A percentile compares a stretch with the other conserved stretches of the same genome.
Conservation (phyloP, 345 rosid species). For the Erysimum cheiranthoides region DNA sequence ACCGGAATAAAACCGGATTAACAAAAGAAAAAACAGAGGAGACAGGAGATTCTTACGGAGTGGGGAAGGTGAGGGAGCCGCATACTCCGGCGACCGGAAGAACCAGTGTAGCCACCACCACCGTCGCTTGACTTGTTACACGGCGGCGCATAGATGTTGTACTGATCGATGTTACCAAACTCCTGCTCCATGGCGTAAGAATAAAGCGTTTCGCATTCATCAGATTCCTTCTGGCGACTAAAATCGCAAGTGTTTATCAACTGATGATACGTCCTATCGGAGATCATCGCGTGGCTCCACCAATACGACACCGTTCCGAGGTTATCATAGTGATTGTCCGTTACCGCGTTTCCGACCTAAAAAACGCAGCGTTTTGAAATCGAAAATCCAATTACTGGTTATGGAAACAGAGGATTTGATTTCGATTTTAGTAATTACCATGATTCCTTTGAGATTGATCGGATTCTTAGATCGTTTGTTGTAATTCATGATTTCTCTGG, state of each 20-base stretch:
- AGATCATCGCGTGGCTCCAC: constrained; percentile 99
- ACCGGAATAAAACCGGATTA: constrained; percentile 7
- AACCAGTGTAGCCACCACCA: constrained; percentile 42
- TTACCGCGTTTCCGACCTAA: constrained; percentile 98
- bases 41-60: constrained; percentile 34
- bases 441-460: constrained; percentile 85
- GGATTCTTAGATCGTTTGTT: constrained; percentile 62
- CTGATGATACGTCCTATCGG: constrained; percentile 80
- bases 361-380: constrained; percentile 5
- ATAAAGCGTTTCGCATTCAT: constrained; percentile 87
- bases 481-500: constrained; percentile 69
- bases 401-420: constrained; percentile 21
- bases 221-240: constrained; percentile 73
- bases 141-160: constrained; percentile 88
- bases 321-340: constrained; percentile 90
- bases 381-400: not conserved
- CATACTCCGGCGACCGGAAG: constrained; percentile 51
- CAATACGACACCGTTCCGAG: constrained; percentile 95
- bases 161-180: constrained; percentile 96
- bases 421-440: constrained; percentile 54
- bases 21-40: not conserved
- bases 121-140: constrained; percentile 84
- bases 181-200: constrained; percentile 94
- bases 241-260: constrained; percentile 88
- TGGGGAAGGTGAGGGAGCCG: constrained; percentile 76